Evolutionary conservation across 495 filamentous ascomycete genomes (phyloP).

Genomic region (Cairneyella variabilis): DNA sequence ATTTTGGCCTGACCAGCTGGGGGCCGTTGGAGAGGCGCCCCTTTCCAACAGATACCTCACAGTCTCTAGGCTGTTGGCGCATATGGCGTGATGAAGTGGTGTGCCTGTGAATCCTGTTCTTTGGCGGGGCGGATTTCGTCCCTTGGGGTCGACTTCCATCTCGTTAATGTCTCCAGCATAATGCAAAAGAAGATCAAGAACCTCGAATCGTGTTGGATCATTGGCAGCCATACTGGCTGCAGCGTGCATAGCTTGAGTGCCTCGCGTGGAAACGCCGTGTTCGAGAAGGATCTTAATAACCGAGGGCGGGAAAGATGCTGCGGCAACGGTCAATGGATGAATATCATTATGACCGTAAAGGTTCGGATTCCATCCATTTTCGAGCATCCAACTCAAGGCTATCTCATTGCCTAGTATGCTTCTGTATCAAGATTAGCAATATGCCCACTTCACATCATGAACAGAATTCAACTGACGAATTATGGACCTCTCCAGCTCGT

Average conservation of each 20-base stretch:
- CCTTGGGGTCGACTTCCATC: neutral
- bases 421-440: neutral
- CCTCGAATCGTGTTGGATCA: neutral
- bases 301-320: neutral
- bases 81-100: neutral
- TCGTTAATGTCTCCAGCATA: neutral
- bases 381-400: neutral
- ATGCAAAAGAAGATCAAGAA: neutral
- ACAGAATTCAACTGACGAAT: neutral
- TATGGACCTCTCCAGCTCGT: neutral
- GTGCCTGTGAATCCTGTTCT: neutral
- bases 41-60: neutral
- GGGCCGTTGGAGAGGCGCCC: neutral
- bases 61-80: neutral
- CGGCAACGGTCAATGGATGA: conserved; percentile 1
- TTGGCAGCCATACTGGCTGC: neutral
- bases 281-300: neutral
- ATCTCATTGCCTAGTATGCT: neutral
- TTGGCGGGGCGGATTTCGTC: neutral
- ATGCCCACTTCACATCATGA: neutral
- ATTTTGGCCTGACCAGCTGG: neutral
- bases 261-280: neutral
- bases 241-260: neutral
- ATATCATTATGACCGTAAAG: conserved; percentile 1
- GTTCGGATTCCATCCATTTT: conserved; percentile 2